Evolutionary conservation across 192 early-diverging fungal species (phyloP).

Genomic region (Gryganskiella cystojenkinii): DNA sequence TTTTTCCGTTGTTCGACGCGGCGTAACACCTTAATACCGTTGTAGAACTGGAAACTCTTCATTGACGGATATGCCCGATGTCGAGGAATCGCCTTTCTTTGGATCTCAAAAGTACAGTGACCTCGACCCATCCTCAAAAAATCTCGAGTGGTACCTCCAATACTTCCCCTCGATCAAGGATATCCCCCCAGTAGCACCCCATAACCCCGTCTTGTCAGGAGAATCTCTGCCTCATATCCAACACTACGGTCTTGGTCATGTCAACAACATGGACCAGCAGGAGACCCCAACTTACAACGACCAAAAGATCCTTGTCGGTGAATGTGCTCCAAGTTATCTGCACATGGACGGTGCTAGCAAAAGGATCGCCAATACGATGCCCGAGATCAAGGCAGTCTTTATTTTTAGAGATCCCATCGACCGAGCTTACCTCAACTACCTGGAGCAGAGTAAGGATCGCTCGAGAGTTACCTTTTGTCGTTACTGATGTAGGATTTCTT

Average conservation of each 20-base stretch:
- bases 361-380: conserved; percentile 58
- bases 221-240: conserved; percentile 51
- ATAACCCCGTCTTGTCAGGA: conserved; percentile 44
- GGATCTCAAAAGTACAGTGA: conserved; percentile 47
- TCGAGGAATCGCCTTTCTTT: conserved; percentile 42
- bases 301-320: conserved; percentile 47
- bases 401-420: conserved; percentile 62
- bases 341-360: conserved; percentile 52
- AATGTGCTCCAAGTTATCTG: conserved; percentile 48
- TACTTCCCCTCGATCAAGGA: conserved; percentile 55
- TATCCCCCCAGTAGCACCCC: conserved; percentile 28
- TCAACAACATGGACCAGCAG: conserved; percentile 50
- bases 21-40: background rate
- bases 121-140: conserved; percentile 42
- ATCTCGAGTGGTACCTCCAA: conserved; percentile 50
- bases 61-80: conserved; percentile 34
- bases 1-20: background rate
- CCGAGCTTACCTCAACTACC: conserved; percentile 61
- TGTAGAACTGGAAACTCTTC: conserved; percentile 38
- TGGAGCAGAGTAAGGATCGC: conserved; percentile 54
- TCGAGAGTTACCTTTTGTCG: background rate
- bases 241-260: conserved; percentile 44
- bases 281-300: conserved; percentile 28
- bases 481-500: background rate
- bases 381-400: conserved; percentile 61